Base-by-base conservation (phyloP, 108 stramenopile species). In the Conticribra weissflogii region DNA sequence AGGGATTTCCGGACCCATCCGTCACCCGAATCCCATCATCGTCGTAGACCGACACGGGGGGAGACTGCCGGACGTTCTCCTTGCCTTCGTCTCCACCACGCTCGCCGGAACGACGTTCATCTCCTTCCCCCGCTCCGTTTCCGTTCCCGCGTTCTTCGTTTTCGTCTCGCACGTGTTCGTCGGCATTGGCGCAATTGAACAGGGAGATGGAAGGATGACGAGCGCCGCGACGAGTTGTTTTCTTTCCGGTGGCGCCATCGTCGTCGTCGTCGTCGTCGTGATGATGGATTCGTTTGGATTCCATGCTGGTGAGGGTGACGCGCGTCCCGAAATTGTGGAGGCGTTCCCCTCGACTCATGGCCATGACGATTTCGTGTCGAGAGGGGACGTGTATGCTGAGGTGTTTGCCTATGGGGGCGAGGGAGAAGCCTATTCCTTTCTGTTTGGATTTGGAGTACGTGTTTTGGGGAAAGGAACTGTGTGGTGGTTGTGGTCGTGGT, bases 321-420 rank as follows among this genome's bases (percentile, higher is more conserved):
- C 71, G 34, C 2, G 62, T 63, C 14, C 71, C 71, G n/a, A 72
- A 72, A 27, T 71, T 71, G 36, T 71, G 70, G 9, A 72, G 21
- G 30, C 61, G 44, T 63, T 72, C 71, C 54, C 54, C 61, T 47
- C 51, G 56, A 24, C 63, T 54, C 50, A 65, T 66, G n/a, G 47
- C 27, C 49, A 60, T 49, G 0, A 78, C 55, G 25, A 78, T 66
- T 50, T 78, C 77, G n/a, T 63, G 45, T 27, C 64, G 19, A 14
- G 64, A 54, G 3, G 77, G 77, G n/a, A 78, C 52, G 32, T 78
- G 69, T 51, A 78, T 66, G 2, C 63, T 65, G 9, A 78, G 33
- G 29, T 78, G 58, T 41, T 66, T 60, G 2, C 77, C 77, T 2
- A 78, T 5, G 3, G 77, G 77, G 3, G 41, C 4, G 18, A 78